A percentile compares a stretch with the other conserved stretches of the same genome.
phyloP scores from a whole-genome alignment of 108 stramenopile species.

The Epipyxis sp. region DNA sequence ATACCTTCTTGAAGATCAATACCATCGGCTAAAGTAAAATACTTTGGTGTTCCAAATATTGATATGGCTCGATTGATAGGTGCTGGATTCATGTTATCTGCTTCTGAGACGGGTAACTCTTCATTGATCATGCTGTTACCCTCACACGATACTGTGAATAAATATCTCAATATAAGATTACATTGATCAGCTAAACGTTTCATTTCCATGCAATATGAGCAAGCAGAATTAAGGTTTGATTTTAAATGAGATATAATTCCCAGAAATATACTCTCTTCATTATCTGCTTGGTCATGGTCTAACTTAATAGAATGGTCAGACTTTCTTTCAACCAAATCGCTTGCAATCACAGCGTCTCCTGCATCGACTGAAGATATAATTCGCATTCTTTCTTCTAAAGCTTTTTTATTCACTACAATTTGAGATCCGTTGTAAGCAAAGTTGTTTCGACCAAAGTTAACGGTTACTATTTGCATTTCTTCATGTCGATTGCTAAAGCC shows the following conservation, averaged over 20 bases:
- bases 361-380: background rate
- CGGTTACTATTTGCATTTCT: conserved; percentile 30
- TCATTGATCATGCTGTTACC: no score
- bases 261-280: no score
- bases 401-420: background rate
- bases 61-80: background rate
- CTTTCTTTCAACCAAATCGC: no score
- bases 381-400: background rate
- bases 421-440: conserved; percentile 40
- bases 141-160: background rate
- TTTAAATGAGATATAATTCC: background rate
- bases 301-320: background rate
- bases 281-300: background rate
- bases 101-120: no score
- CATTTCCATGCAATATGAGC: background rate
- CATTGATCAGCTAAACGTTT: background rate
- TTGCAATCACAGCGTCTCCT: background rate
- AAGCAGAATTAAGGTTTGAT: background rate
- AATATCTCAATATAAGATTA: background rate
- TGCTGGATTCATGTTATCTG: background rate
- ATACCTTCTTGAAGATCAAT: background rate
- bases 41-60: conserved; percentile 1
- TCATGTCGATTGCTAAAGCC: conserved; percentile 47
- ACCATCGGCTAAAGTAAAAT: background rate
- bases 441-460: conserved; percentile 45